Base-by-base conservation (phyloP, 495 filamentous ascomycete genomes). In the Hypoxylon intermedium region DNA sequence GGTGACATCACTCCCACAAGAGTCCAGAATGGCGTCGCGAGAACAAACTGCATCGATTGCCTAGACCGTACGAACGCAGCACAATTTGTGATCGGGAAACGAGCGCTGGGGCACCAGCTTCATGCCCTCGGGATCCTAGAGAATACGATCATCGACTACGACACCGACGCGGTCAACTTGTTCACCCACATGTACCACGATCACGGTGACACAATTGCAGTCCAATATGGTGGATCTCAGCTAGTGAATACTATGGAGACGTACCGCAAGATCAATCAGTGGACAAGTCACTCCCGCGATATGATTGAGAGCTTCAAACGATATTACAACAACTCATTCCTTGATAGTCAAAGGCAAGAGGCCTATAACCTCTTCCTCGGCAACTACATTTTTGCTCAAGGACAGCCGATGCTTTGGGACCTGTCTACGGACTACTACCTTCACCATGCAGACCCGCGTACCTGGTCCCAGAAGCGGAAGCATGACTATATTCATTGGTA, bases 241-340 rank as follows among this genome's bases (percentile, higher is more conserved):
- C 81, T 98, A 1, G 94, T 98, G 55, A 98, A 98, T 73, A 98
- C 94, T 0, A 97, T 97, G 93, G 93, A 93, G 53, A 98, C 95
- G 1, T 98, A 98, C 72, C 87, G 94, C 45, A 97, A 97, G 73
- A 95, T 97, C 70, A 98, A 98, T 58, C 93, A 97, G 70, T 98
- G 94, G 94, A 96, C 91, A 33, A 96, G 92, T 61, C 91, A 95
- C 67, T 97, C 94, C 5, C 83, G 94, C 37, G 94, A 98, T 72
- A 98, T 98, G 94, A 91, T 98, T 7, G 94, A 98, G 74, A 96
- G 91, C 72, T 97, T 98, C 79, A 98, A 98, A 71, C 86, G 94
- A 24, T 98, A 98, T 75, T 98, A 98, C 75, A 96, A 98, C 72
- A 98, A 98, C 72, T 97, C 93, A 0, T 98, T 98, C 74, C 81